Conservation (phyloP, 2,329 filamentous ascomycete genomes). For the Aspergillus sp. region DNA sequence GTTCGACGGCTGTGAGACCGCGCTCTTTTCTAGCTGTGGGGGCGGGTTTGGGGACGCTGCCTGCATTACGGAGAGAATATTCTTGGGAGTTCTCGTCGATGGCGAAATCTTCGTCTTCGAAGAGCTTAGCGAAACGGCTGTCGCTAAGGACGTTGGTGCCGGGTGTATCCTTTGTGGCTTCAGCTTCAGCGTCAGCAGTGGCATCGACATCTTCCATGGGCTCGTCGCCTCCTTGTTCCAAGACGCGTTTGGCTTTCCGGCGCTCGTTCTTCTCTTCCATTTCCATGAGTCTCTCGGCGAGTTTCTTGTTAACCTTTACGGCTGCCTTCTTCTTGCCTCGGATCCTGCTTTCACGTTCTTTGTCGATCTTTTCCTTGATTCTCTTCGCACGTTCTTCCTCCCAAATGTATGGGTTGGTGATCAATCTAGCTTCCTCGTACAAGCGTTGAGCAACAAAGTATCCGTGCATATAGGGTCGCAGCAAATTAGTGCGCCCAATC, state of each 20-base stretch:
- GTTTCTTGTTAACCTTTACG: constrained; percentile 79
- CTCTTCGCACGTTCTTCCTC: constrained; percentile 89
- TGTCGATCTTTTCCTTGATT: constrained; percentile 92
- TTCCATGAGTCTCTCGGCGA: constrained; percentile 63
- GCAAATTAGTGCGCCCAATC: constrained; percentile 82
- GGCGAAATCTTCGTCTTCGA: constrained; percentile 88
- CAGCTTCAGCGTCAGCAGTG: constrained; percentile 11
- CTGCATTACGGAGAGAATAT: constrained; percentile 86
- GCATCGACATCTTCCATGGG: constrained; percentile 30
- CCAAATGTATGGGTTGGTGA: constrained; percentile 90
- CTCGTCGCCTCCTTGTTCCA: constrained; percentile 60
- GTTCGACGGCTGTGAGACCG: constrained; percentile 62
- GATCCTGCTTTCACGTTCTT: constrained; percentile 93
- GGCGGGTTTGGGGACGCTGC: constrained; percentile 54
- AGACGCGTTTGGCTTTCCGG: constrained; percentile 43
- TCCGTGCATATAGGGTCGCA: constrained; percentile 98
- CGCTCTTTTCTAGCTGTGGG: constrained; percentile 36
- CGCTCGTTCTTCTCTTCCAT: constrained; percentile 58
- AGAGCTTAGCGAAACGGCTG: constrained; percentile 81
- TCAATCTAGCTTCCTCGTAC: constrained; percentile 91
- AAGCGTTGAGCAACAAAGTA: constrained; percentile 95
- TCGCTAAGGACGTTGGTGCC: constrained; percentile 73
- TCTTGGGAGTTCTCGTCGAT: constrained; percentile 88
- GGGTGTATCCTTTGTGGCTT: constrained; percentile 22
- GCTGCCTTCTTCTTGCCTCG: constrained; percentile 87